Evolutionary conservation across 441 rosid genomes (phyloP).

Genomic region (Dalechampia spathulata): DNA sequence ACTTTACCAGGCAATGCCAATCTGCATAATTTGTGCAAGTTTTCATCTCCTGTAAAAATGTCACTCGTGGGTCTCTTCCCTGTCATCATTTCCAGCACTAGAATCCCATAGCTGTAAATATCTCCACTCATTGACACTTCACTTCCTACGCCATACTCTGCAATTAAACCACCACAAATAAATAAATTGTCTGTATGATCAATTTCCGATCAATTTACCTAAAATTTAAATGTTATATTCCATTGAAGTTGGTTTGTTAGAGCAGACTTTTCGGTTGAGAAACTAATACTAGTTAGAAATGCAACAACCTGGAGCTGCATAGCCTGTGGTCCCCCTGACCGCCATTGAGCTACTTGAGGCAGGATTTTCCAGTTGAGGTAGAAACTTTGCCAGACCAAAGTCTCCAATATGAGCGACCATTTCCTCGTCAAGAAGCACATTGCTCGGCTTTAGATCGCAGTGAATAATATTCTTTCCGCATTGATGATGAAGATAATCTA

Average conservation of each 20-base stretch:
- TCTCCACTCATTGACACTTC: slow-evolving; percentile 14
- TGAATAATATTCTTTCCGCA: background rate
- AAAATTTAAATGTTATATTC: too few relatives aligned
- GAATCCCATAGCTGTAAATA: slow-evolving; percentile 24
- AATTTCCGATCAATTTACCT: too few relatives aligned
- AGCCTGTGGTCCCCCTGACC: slow-evolving; percentile 15
- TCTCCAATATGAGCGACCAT: slow-evolving; percentile 13
- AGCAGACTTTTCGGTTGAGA: too few relatives aligned
- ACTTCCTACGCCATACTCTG: slow-evolving; percentile 9
- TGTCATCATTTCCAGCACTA: slow-evolving; percentile 19
- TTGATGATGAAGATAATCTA: slow-evolving; percentile 1
- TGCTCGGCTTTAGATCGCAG: too few relatives aligned
- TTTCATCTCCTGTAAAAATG: slow-evolving; percentile 7
- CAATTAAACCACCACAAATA: too few relatives aligned
- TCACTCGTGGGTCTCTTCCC: slow-evolving; percentile 14
- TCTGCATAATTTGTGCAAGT: slow-evolving; percentile 4
- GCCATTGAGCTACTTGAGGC: background rate
- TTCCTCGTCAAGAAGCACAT: too few relatives aligned
- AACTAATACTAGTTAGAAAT: too few relatives aligned
- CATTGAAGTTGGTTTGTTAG: too few relatives aligned
- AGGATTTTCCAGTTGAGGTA: background rate
- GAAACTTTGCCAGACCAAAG: slow-evolving; percentile 9
- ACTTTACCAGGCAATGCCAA: background rate
- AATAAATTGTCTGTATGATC: too few relatives aligned
- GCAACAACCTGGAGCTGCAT: slow-evolving; percentile 14